These are phyloP conservation scores for Hirschioporus abietinus DNA, from an alignment of 768 basidiomycete species.

Conservation along the genomic window DNA sequence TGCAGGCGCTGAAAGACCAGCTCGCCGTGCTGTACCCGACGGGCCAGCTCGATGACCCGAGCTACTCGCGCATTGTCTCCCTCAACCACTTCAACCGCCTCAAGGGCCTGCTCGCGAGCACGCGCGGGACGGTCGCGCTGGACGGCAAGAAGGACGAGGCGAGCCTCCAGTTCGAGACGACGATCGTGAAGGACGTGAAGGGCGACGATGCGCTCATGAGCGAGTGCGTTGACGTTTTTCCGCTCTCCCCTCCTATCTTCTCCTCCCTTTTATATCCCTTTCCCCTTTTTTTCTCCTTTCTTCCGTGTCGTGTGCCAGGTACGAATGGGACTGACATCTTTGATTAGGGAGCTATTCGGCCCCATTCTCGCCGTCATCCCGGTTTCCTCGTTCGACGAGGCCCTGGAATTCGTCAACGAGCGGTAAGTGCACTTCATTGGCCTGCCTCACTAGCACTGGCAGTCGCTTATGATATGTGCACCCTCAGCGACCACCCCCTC, in stretches of 20 bases:
- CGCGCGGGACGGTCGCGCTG: slow-evolving; percentile 49
- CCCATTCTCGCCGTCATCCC: slow-evolving; percentile 28
- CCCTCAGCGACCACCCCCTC: slow-evolving; percentile 21
- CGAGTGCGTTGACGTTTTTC: too few relatives aligned
- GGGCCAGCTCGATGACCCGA: slow-evolving; percentile 37
- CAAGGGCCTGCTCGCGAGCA: slow-evolving; percentile 42
- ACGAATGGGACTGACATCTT: slow-evolving; percentile 2
- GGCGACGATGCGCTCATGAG: slow-evolving; percentile 50
- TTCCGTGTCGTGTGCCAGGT: too few relatives aligned
- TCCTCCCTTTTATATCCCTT: too few relatives aligned
- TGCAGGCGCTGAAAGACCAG: slow-evolving; percentile 37
- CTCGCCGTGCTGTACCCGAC: slow-evolving; percentile 27
- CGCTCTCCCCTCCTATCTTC: too few relatives aligned
- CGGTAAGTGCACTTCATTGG: slow-evolving; percentile 7
- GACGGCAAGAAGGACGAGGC: slow-evolving; percentile 40
- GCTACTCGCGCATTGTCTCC: slow-evolving; percentile 49
- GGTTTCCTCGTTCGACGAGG: slow-evolving; percentile 15
- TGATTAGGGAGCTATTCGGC: slow-evolving; percentile 38
- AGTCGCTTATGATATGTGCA: slow-evolving; percentile 9
- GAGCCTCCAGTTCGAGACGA: slow-evolving; percentile 44
- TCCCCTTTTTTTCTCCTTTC: too few relatives aligned
- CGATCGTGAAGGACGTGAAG: slow-evolving; percentile 50
- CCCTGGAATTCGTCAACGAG: slow-evolving; percentile 17
- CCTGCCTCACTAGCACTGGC: not conserved
- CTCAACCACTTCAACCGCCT: slow-evolving; percentile 50